Evolutionary conservation across 352 stramenopile genomes (phyloP), one percentile per base, ranked within the genome.

Genomic region (Elongisporangium anandrum): DNA sequence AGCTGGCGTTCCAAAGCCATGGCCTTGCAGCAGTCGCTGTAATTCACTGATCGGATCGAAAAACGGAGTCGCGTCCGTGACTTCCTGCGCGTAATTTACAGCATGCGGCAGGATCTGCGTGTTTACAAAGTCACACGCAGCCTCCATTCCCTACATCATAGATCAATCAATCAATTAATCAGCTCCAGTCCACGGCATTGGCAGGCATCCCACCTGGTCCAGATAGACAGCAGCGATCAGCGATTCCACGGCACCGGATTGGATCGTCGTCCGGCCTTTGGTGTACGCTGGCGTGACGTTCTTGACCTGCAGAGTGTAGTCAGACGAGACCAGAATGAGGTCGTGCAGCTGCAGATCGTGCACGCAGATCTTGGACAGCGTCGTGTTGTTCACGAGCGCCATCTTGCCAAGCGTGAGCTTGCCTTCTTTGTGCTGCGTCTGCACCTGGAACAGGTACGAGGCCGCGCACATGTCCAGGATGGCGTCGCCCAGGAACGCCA

Each of bases 61-160:
- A 34, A 77, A 76, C 15, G 66, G 50, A 26, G 85, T 70, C 8
- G 73, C 69, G 9, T 41, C 9, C 1, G 29, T 13, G 1, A 15
- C 29, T 15, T 41, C 29, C 13, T 68, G 89, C 20, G 77, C 77
- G 56, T 81, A 77, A 50, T 77, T 62, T n/a, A 86, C 66, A 9
- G 81, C 72, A 3, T 74, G 72, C 38, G 83, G 81, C 54, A 90
- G 56, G 49, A 93, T 71, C n/a, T 78, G 63, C 1, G 67, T 76
- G 21, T 84, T 82, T n/a, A 93, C 71, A 50, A 93, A 92, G 13
- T 68, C 60, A 26, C 93, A 64, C 45, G 83, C 83, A 6, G 59
- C 60, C 26, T 87, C 80, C 49, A 95, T 72, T 15, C 81, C 83
- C 22, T n/a, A 55, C 22, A 57, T 34, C 54, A 58, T 8, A 10